Evolutionary conservation across 1,284 basidiomycete genomes (phyloP).

Genomic region (Austroboletus sp.): DNA sequence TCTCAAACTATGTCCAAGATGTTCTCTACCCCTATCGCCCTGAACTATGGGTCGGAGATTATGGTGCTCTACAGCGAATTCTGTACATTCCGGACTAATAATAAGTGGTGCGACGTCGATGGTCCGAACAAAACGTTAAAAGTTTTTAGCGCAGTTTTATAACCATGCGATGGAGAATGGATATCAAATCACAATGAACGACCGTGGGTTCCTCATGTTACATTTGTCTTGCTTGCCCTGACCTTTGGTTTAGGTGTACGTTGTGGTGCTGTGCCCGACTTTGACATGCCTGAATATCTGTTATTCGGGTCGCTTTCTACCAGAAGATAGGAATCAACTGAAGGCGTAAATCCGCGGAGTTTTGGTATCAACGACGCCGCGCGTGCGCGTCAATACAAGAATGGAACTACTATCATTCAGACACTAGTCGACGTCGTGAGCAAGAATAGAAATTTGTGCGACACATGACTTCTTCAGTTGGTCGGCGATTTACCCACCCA

Average conservation of each 20-base stretch:
- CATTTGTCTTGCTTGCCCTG: neutral
- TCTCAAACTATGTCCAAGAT: constrained; percentile 48
- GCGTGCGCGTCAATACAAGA: constrained; percentile 43
- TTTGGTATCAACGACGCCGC: constrained; percentile 44
- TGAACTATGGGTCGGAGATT: constrained; percentile 49
- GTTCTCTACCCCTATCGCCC: constrained; percentile 50
- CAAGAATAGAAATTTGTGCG: constrained; percentile 52
- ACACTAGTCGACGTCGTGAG: constrained; percentile 50
- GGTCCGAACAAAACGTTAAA: constrained; percentile 44
- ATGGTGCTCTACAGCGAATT: constrained; percentile 35
- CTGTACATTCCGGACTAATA: neutral
- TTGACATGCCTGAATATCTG: constrained; percentile 57
- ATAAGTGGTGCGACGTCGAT: constrained; percentile 58
- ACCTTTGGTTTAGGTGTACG: constrained; percentile 22
- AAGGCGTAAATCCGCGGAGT: constrained; percentile 46
- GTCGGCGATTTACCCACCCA: neutral
- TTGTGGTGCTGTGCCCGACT: constrained; percentile 43
- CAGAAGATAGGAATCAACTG: constrained; percentile 51
- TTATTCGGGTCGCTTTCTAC: constrained; percentile 46
- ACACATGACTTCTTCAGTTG: neutral
- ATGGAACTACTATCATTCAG: constrained; percentile 43
- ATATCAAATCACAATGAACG: constrained; percentile 52
- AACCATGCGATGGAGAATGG: constrained; percentile 42
- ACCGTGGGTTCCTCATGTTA: constrained; percentile 32
- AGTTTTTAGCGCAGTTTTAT: constrained; percentile 49